These are phyloP conservation scores for Aspergillus olivimuriae DNA, from an alignment of 495 filamentous ascomycete species.

Conservation along the genomic window DNA sequence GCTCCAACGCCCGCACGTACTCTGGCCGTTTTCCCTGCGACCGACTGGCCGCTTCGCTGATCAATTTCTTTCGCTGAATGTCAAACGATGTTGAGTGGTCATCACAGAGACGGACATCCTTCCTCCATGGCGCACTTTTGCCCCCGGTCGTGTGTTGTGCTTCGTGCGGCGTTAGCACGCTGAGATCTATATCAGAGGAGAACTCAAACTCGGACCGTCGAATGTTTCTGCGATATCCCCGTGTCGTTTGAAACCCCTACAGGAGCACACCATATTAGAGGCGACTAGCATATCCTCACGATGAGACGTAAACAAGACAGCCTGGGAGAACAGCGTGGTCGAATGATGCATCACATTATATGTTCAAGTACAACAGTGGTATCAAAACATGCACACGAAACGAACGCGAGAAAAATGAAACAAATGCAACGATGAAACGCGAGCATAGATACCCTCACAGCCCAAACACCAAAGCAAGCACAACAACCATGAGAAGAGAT, in stretches of 20 bases:
- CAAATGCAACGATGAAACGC: neutral
- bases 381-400: conserved; percentile 6
- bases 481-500: conserved; percentile 28
- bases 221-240: conserved; percentile 15
- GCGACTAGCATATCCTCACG: conserved; percentile 19
- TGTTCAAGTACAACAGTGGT: conserved; percentile 3
- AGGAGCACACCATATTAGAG: conserved; percentile 36
- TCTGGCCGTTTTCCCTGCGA: neutral
- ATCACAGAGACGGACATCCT: neutral
- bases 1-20: neutral
- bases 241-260: conserved; percentile 38
- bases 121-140: neutral
- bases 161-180: conserved; percentile 3
- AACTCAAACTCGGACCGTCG: conserved; percentile 13
- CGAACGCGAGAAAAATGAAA: conserved; percentile 8
- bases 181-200: conserved; percentile 3
- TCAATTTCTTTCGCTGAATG: neutral
- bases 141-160: no score
- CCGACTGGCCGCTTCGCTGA: neutral
- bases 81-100: neutral
- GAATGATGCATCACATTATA: neutral
- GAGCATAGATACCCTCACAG: conserved; percentile 2
- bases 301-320: conserved; percentile 22
- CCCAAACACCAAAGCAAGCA: neutral
- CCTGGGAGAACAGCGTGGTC: conserved; percentile 5